Evolutionary conservation across 2,329 filamentous ascomycete genomes (phyloP).

Genomic region (Diaporthe australafricana): DNA sequence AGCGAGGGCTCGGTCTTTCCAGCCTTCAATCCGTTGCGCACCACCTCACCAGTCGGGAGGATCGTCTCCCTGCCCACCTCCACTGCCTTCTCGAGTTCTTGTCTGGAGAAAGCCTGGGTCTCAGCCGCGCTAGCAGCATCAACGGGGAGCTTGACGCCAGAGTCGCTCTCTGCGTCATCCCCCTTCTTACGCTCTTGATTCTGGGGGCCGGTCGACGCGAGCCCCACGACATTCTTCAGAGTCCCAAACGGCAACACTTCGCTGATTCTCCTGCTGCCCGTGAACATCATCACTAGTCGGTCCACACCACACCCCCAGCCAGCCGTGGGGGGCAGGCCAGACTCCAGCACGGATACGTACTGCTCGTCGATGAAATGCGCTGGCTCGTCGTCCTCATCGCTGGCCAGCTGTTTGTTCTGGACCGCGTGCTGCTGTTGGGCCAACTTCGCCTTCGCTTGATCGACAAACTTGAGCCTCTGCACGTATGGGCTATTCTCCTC

Average conservation of each 20-base stretch:
- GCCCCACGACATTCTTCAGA: conserved; percentile 73
- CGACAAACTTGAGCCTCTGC: conserved; percentile 84
- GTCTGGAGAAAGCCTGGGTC: background rate
- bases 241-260: conserved; percentile 93
- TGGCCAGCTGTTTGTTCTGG: conserved; percentile 38
- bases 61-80: background rate
- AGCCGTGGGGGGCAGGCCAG: conserved; percentile 92
- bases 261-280: conserved; percentile 80
- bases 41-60: conserved; percentile 1
- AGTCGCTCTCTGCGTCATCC: background rate
- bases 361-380: conserved; percentile 75
- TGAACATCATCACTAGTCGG: conserved; percentile 90
- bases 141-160: background rate
- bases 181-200: conserved; percentile 1
- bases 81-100: background rate
- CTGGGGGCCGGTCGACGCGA: conserved; percentile 50
- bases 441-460: conserved; percentile 51
- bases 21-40: background rate
- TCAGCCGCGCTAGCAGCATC: background rate
- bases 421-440: conserved; percentile 52
- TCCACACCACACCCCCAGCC: conserved; percentile 97
- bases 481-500: conserved; percentile 94
- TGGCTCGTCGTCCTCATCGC: conserved; percentile 55
- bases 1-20: background rate
- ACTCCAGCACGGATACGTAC: conserved; percentile 86